A percentile compares a stretch with the other conserved stretches of the same genome.
These are phyloP conservation scores for Cetradonia linearis DNA, from an alignment of 495 filamentous ascomycete genomes.

Conservation along the genomic window DNA sequence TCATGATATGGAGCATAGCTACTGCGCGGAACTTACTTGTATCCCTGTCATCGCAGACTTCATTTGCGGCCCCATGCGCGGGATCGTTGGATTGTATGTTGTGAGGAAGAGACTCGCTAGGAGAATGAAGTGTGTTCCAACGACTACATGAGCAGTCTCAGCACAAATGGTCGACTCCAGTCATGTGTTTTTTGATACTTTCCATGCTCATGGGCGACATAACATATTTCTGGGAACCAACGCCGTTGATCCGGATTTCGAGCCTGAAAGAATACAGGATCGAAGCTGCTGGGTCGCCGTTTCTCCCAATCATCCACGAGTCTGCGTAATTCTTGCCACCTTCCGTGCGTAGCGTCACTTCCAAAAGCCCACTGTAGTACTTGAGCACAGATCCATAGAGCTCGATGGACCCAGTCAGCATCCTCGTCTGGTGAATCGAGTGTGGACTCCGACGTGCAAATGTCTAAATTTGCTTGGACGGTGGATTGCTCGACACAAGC, in stretches of 20 bases:
- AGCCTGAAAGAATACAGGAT: slow-evolving; percentile 3
- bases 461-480: slow-evolving; percentile 12
- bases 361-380: slow-evolving; percentile 16
- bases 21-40: not conserved
- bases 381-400: slow-evolving; percentile 13
- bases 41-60: slow-evolving; percentile 8
- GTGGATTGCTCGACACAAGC: slow-evolving; percentile 12
- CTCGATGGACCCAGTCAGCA: slow-evolving; percentile 9
- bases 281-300: slow-evolving; percentile 4
- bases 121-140: slow-evolving; percentile 7
- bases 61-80: slow-evolving; percentile 11
- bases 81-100: slow-evolving; percentile 13
- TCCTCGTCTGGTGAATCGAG: slow-evolving; percentile 6
- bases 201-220: slow-evolving; percentile 14
- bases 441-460: not conserved
- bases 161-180: no score
- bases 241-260: slow-evolving; percentile 4
- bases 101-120: slow-evolving; percentile 16
- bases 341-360: not conserved
- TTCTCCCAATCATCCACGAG: slow-evolving; percentile 6
- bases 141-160: not conserved
- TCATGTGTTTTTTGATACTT: not conserved
- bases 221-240: slow-evolving; percentile 14
- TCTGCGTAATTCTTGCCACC: slow-evolving; percentile 9
- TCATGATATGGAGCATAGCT: not conserved